Evolutionary conservation across 495 filamentous ascomycete genomes (phyloP).

Genomic region (Amorphotheca resinae): DNA sequence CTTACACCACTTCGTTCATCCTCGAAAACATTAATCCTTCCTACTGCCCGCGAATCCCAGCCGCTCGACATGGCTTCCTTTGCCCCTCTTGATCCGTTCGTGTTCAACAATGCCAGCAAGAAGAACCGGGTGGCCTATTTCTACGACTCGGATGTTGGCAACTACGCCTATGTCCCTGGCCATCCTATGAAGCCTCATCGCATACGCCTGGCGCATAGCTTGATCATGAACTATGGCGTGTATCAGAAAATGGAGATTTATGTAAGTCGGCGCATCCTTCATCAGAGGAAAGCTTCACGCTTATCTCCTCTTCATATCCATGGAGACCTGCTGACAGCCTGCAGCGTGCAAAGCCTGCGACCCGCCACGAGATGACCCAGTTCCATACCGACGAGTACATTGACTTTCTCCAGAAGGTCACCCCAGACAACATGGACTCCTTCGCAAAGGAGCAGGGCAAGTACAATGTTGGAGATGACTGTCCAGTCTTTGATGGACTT

Average conservation of each 20-base stretch:
- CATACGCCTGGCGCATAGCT: slow-evolving; percentile 87
- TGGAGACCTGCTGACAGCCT: slow-evolving; percentile 10
- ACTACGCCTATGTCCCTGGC: slow-evolving; percentile 92
- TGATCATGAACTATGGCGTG: slow-evolving; percentile 98
- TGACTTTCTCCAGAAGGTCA: slow-evolving; percentile 92
- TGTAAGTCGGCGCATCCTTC: slow-evolving; percentile 38
- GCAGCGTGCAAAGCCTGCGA: slow-evolving; percentile 92
- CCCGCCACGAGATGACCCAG: slow-evolving; percentile 95
- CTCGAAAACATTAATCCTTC: too few relatives aligned
- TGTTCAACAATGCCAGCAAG: slow-evolving; percentile 35
- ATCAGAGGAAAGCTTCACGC: background rate
- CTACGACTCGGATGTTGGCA: slow-evolving; percentile 95
- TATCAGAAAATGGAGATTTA: slow-evolving; percentile 99
- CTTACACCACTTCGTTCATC: too few relatives aligned
- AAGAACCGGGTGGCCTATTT: slow-evolving; percentile 87
- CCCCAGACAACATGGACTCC: slow-evolving; percentile 95
- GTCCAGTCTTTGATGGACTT: slow-evolving; percentile 92
- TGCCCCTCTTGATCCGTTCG: slow-evolving; percentile 40
- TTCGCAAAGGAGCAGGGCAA: slow-evolving; percentile 88
- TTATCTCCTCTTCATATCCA: background rate
- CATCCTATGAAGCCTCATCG: slow-evolving; percentile 99
- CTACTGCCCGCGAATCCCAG: background rate
- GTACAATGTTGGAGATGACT: slow-evolving; percentile 97
- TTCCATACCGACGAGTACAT: slow-evolving; percentile 99
- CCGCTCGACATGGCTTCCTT: slow-evolving; percentile 14